Conservation (phyloP, 345 rosid species). For the Gossypium longicalyx region DNA sequence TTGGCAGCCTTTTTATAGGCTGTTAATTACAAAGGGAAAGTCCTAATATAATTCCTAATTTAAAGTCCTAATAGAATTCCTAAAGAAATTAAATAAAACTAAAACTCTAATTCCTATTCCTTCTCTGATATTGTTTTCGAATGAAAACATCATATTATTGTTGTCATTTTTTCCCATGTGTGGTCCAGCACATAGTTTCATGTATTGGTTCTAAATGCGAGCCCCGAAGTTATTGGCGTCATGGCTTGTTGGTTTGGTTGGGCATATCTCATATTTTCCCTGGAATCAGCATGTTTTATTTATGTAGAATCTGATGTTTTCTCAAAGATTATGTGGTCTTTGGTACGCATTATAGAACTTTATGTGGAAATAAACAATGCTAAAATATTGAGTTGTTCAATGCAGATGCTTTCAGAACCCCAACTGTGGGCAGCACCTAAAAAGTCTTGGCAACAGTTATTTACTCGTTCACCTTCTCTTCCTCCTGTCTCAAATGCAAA, state of each 20-base stretch:
- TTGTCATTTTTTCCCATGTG: neutral
- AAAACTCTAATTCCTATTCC: no score
- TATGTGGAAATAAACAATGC: slow-evolving; percentile 16
- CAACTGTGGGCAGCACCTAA: slow-evolving; percentile 51
- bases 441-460: slow-evolving; percentile 93
- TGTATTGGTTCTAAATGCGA: no score
- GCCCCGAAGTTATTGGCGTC: no score
- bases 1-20: no score
- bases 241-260: no score
- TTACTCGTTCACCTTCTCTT: slow-evolving; percentile 56
- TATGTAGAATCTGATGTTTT: slow-evolving; percentile 7
- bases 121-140: no score
- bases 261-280: neutral
- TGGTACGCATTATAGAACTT: neutral
- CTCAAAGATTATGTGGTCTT: neutral
- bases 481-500: slow-evolving; percentile 48
- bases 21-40: no score
- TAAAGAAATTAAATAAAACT: no score
- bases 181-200: no score
- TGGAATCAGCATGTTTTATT: neutral
- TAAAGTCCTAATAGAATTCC: no score
- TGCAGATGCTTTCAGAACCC: slow-evolving; percentile 66
- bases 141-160: neutral
- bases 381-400: slow-evolving; percentile 24
- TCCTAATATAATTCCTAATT: no score